Evolutionary conservation across 495 filamentous ascomycete genomes (phyloP), one percentile per base, ranked within the genome.

Genomic region (Parachaetomium inaequale): DNA sequence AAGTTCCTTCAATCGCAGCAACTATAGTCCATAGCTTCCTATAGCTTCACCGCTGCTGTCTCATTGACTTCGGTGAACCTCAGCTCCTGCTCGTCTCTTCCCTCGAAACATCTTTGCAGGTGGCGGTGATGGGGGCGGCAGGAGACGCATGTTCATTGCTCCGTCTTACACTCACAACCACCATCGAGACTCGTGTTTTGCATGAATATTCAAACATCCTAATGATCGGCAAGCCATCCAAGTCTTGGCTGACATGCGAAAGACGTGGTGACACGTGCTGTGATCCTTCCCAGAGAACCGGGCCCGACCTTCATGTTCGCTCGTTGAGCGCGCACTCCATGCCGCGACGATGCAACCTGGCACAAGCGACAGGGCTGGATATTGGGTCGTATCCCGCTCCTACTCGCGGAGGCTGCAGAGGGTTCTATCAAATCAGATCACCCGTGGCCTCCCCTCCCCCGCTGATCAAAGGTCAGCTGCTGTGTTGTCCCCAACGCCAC

Each of bases 381-480:
- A 49, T 4, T 34, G 50, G 36, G 45, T 55, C 21, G 29, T 38
- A 21, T 62, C 45, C 53, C 43, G 28, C 36, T 8, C 8, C 46
- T 29, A 23, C 23, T 17, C n/a, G 23, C 23, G 58, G 58, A 29
- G 7, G 49, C 49, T 1, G 31, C 31, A 59, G 45, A 17, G 26
- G n/a, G 21, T 19, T 32, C 49, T 34, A 25, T 32, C 56, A 29
- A 59, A 59, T 59, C 56, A 59, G 7, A 29, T 47, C 19, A 38
- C 3, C 19, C 43, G 29, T 32, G 11, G 15, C 23, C 14, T 25
- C 11, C 40, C 5, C 23, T 28, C 23, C 29, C 3, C 55, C 28
- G 56, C 11, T 7, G 31, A 49, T 59, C 45, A 2, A 23, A 21
- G 56, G 56, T 59, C 56, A 59, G 43, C 43, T 59, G 56, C 45